Percentiles rank a stretch among this genome's conserved stretches.
Conservation (phyloP, 2,329 filamentous ascomycete genomes). For the Mycosphaerella arachidis region DNA sequence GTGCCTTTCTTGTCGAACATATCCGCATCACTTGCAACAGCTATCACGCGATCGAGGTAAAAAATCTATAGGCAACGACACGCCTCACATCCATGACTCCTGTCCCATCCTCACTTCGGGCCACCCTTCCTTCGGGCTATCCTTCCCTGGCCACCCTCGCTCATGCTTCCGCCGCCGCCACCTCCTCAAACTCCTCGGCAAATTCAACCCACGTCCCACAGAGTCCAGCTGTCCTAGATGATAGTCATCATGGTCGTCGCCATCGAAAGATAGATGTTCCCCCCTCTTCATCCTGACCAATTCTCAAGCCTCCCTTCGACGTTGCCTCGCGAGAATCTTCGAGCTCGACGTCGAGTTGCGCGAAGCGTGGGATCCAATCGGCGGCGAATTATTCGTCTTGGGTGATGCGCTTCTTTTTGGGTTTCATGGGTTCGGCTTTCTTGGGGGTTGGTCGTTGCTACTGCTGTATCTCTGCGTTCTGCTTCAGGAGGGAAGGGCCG, state of each 20-base stretch:
- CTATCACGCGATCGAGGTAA: not conserved
- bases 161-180: too few species aligned
- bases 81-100: too few species aligned
- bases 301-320: not conserved
- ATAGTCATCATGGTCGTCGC: not conserved
- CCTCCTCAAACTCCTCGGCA: not conserved
- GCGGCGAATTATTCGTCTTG: not conserved
- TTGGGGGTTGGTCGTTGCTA: not conserved
- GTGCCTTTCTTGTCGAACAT: not conserved
- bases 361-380: not conserved
- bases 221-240: not conserved
- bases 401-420: not conserved
- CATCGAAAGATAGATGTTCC: too few species aligned
- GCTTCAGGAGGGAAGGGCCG: not conserved
- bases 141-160: too few species aligned
- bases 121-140: not conserved
- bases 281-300: not conserved
- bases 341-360: not conserved
- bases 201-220: not conserved
- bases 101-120: too few species aligned
- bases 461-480: not conserved
- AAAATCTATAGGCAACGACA: too few species aligned
- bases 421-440: not conserved
- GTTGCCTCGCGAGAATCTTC: not conserved
- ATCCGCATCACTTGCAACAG: not conserved